Base-by-base conservation (phyloP, 2,329 filamentous ascomycete species). In the Triangularia setosa region DNA sequence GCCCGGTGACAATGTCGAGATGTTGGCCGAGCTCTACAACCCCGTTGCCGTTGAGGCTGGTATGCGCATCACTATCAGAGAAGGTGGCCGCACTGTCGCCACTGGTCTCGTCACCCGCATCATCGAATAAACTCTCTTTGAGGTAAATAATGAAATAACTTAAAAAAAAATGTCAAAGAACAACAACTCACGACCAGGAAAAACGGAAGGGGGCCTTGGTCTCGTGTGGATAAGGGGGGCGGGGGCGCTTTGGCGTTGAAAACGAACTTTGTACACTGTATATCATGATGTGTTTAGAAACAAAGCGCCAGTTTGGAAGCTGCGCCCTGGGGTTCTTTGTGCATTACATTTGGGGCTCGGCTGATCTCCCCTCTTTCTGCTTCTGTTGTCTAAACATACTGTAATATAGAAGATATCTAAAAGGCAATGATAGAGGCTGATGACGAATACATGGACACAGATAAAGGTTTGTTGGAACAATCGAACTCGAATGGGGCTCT, bases 1-100 rank as follows among this genome's bases (percentile, higher is more conserved):
- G 93, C 95, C 95, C 60, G 95, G 95, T 79, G 95, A 99, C 86
- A 99, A 99, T 80, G 88, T 97, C 71, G 95, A 99, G 85, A 97
- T 99, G 93, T 82, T 95, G 69, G 90, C 93, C 77, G 87, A 90
- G 73, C 88, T 97, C 75, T 87, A 92, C 80, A 83, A 90, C 79
- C 92, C 94, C 68, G 87, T 96, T 74, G 94, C 94, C 65, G 81
- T 97, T 69, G 95, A 99, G 83, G 82, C 87, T 68, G 94, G 95
- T 72, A 92, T 97, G 84, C 91, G 95, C 74, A 95, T 99, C 87
- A 99, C 98, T 84, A 88, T 99, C 76, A 92, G 95, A 80, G 95
- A 99, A 84, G 95, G 95, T 83, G 93, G 94, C 73, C 88, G 92
- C 73, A 95, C 91, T 66, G 90, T 95, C 64, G 91, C 91, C 72